Base-by-base conservation (phyloP, 345 rosid genomes). In the Eucalyptus victrix region DNA sequence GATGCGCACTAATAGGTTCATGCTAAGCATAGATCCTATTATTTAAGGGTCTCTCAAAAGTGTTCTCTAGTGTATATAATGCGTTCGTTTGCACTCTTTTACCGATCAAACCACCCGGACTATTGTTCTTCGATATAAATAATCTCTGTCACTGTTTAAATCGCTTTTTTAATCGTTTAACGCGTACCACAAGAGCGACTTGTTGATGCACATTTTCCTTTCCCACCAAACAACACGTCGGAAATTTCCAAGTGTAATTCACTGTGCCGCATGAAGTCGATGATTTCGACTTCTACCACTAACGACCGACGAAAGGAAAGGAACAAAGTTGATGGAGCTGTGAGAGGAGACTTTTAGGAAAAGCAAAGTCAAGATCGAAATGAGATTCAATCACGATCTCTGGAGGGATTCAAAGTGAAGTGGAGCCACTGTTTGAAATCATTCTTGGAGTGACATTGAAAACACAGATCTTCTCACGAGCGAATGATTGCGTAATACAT, bases 61-160 rank as follows among this genome's bases (percentile, higher is more conserved):
- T n/a, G 18, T 14, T n/a, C 21, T n/a, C 19, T 14, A 15, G 6
- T 9, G 9, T n/a, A 11, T 2, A n/a, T 30, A 30, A 53, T 19
- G 58, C 0, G 1, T 14, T 15, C 5, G 1, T 14, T 34, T 28
- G 4, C 0, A 2, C 24, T 65, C 37, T 15, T 6, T 14, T 0
- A n/a, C 37, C 11, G 34, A 7, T 16, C 37, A 7, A 6, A 19
- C 37, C 37, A 7, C 37, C 15, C 4, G 2, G 3, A 7, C 9
- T 65, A 15, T 30, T n/a, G 6, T 6, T 30, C 34, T 30, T 62
- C 2, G 5, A 14, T 30, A 30, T 15, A 0, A 30, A 6, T 62
- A 62, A 30, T 62, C 17, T 11, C 0, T 62, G 5, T 4, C 34
- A 4, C 6, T 62, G 10, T 65, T n/a, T 65, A n/a, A 15, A 65